Conservation (phyloP, 2,329 filamentous ascomycete species). For the Exophiala dermatitidis region DNA sequence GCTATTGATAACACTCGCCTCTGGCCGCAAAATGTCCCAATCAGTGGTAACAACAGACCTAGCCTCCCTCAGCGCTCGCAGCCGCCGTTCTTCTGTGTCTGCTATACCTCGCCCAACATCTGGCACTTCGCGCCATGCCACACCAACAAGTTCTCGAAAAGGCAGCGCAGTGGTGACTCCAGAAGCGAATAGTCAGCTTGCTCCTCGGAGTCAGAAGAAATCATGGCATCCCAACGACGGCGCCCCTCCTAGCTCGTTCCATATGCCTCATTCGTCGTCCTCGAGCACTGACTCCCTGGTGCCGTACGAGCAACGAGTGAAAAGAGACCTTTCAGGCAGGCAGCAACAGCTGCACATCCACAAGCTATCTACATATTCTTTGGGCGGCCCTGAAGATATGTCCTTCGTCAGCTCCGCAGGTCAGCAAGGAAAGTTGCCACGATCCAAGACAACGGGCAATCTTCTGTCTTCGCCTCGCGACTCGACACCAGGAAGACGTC, state of each 20-base stretch:
- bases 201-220: constrained; percentile 1
- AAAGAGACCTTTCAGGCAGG: constrained; percentile 12
- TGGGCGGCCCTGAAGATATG: neutral
- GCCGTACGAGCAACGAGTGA: constrained; percentile 11
- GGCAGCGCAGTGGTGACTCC: neutral
- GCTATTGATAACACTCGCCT: neutral
- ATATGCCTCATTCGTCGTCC: neutral
- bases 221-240: constrained; percentile 11
- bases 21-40: neutral
- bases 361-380: constrained; percentile 11
- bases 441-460: constrained; percentile 16
- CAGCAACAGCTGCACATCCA: constrained; percentile 13
- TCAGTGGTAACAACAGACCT: neutral
- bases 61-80: constrained; percentile 9
- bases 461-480: constrained; percentile 9
- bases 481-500: constrained; percentile 13
- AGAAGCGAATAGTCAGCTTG: neutral
- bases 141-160: constrained; percentile 4
- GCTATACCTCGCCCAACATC: constrained; percentile 16
- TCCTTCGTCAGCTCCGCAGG: neutral
- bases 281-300: constrained; percentile 1
- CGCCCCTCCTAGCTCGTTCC: constrained; percentile 7
- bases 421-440: neutral
- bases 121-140: constrained; percentile 13
- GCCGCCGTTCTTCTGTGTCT: constrained; percentile 13